Base-by-base conservation (phyloP, 352 stramenopile species). In the Phytophthora pseudosyringae region DNA sequence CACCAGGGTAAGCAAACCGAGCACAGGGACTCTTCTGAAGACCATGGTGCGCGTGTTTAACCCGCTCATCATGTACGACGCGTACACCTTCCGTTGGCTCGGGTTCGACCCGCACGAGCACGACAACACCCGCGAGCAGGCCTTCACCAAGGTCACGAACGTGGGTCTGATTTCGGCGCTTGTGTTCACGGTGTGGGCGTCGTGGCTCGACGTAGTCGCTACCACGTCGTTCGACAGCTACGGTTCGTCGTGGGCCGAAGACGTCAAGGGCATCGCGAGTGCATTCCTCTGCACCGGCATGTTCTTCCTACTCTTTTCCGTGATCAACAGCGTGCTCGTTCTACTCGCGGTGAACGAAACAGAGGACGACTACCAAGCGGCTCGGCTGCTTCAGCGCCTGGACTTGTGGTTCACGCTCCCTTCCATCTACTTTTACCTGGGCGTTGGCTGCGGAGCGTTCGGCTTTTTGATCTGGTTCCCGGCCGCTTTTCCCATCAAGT, bases 1-100 rank as follows among this genome's bases (percentile, higher is more conserved):
- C 21, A 21, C 21, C 21, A 21, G 21, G 21, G 21, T 35, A 35
- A 35, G 6, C 31, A 35, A 35, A 35, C 31, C 31, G 31, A 35
- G 31, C 31, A 35, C 31, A 1, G 31, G 31, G 31, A 40, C 35
- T 47, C 21, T 47, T 3, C n/a, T 45, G 39, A 10, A 45, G n/a
- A 28, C n/a, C 6, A 45, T 47, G 7, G 18, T 47, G 18, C 21
- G 21, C 11, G 13, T 47, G 9, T 75, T 55, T n/a, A 52, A 78
- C 28, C 61, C 65, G 2, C 45, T 72, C 41, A 53, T 75, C 7
- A 35, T 78, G 40, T 72, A 64, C 43, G 66, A 75, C 57, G 60
- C 70, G 4, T 75, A 78, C 43, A 72, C 69, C 41, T 75, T 77
- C 35, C 59, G 69, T 15, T 78, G 70, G 64, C 69, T 77, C 16